Conservation (phyloP, 306 rosid species). For the Begonia loranthoides region DNA sequence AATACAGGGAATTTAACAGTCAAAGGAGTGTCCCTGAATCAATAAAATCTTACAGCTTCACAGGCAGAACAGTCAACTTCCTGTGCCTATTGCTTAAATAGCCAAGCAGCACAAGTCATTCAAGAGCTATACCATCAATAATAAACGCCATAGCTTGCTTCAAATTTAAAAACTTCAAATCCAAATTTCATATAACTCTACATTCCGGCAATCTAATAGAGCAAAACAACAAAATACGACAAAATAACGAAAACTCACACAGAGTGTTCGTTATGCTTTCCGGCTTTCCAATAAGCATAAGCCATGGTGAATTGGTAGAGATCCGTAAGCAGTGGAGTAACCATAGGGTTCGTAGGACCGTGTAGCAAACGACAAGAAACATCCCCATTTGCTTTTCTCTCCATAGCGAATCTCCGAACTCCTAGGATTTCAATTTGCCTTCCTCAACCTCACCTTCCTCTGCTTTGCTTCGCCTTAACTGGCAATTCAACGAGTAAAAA, state of each 20-base stretch:
- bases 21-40: too few relatives aligned
- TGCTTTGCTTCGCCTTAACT: not conserved
- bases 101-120: too few relatives aligned
- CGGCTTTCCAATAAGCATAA: slow-evolving; percentile 98
- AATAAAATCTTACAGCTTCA: too few relatives aligned
- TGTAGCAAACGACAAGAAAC: slow-evolving; percentile 19
- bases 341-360: slow-evolving; percentile 92
- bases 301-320: slow-evolving; percentile 99
- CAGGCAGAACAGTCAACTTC: too few relatives aligned
- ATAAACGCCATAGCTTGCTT: too few relatives aligned
- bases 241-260: slow-evolving; percentile 41
- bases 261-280: slow-evolving; percentile 88
- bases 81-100: too few relatives aligned
- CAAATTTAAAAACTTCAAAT: too few relatives aligned
- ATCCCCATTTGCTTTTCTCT: slow-evolving; percentile 12
- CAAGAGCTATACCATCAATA: too few relatives aligned
- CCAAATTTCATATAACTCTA: not conserved
- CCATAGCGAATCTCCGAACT: slow-evolving; percentile 23
- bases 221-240: not conserved
- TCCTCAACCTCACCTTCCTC: not conserved
- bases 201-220: not conserved
- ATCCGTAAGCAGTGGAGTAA: slow-evolving; percentile 92
- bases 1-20: too few relatives aligned
- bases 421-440: slow-evolving; percentile 12
- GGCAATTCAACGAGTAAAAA: too few relatives aligned